Evolutionary conservation across 768 basidiomycete species (phyloP).

Genomic region (Lactarius tabidus): DNA sequence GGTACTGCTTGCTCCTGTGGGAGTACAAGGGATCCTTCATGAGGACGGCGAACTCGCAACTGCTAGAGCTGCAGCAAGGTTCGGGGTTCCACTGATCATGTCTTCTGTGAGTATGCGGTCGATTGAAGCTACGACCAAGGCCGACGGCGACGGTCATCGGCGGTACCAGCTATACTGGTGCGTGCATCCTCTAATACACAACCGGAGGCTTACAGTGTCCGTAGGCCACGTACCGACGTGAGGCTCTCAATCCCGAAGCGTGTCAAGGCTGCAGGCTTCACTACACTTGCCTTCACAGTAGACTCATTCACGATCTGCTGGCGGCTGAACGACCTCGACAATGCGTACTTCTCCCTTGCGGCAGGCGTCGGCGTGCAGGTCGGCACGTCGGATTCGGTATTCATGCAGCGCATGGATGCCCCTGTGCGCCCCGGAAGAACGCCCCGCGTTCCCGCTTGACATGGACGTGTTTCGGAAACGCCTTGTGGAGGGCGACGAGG

Average conservation of each 20-base stretch:
- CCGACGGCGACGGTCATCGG: constrained; percentile 60
- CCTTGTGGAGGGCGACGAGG: constrained; percentile 45
- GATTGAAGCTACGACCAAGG: constrained; percentile 71
- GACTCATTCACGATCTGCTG: constrained; percentile 72
- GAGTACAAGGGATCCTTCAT: constrained; percentile 72
- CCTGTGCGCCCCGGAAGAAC: constrained; percentile 41
- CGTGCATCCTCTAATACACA: too few species aligned
- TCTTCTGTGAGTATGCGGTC: constrained; percentile 69
- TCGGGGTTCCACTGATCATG: constrained; percentile 67
- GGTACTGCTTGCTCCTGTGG: constrained; percentile 60
- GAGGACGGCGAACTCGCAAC: constrained; percentile 67
- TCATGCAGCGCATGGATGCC: constrained; percentile 56
- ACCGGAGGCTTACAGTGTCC: too few species aligned
- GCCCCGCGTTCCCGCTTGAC: constrained; percentile 68
- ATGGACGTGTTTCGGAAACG: constrained; percentile 43
- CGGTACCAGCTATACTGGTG: constrained; percentile 87
- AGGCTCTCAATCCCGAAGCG: constrained; percentile 62
- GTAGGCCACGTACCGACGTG: constrained; percentile 59
- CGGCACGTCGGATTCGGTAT: constrained; percentile 70
- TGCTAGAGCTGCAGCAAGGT: constrained; percentile 50
- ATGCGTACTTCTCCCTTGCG: constrained; percentile 58
- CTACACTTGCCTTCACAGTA: constrained; percentile 71
- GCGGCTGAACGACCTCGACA: constrained; percentile 70
- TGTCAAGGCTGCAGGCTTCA: constrained; percentile 62
- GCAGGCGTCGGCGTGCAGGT: constrained; percentile 66